Evolutionary conservation across 306 rosid species (phyloP).

Genomic region (Rubus idaeus): DNA sequence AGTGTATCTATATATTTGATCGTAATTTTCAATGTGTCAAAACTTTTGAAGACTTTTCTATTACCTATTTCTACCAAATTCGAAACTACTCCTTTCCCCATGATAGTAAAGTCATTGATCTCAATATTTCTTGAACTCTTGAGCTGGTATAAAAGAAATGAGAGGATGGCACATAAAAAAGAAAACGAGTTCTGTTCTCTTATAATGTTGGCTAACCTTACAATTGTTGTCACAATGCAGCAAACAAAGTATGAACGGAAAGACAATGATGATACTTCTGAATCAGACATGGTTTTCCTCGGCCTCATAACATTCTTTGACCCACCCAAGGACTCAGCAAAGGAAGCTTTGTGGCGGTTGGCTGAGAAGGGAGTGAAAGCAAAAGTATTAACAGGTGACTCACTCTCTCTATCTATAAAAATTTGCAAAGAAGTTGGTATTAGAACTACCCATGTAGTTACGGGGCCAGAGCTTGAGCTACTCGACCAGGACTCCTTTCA

Average conservation of each 20-base stretch:
- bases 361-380: constrained; percentile 85
- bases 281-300: constrained; percentile 72
- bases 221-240: constrained; percentile 18
- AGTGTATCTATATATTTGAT: not conserved
- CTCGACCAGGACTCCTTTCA: constrained; percentile 66
- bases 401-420: constrained; percentile 63
- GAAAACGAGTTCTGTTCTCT: not conserved
- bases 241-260: constrained; percentile 30
- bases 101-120: not conserved
- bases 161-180: constrained; percentile 2
- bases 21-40: not conserved
- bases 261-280: constrained; percentile 35
- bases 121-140: not conserved
- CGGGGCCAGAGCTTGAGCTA: constrained; percentile 79
- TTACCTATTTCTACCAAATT: not conserved
- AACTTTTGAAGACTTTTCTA: not conserved
- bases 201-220: not conserved
- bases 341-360: constrained; percentile 74
- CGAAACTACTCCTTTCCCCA: not conserved
- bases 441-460: constrained; percentile 60
- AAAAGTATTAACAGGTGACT: constrained; percentile 78
- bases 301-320: constrained; percentile 82
- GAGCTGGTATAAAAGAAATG: not conserved
- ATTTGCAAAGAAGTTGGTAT: constrained; percentile 86
- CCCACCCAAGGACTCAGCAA: constrained; percentile 87